Conservation (phyloP, 2,329 filamentous ascomycete genomes). For the Lomentospora prolificans region DNA sequence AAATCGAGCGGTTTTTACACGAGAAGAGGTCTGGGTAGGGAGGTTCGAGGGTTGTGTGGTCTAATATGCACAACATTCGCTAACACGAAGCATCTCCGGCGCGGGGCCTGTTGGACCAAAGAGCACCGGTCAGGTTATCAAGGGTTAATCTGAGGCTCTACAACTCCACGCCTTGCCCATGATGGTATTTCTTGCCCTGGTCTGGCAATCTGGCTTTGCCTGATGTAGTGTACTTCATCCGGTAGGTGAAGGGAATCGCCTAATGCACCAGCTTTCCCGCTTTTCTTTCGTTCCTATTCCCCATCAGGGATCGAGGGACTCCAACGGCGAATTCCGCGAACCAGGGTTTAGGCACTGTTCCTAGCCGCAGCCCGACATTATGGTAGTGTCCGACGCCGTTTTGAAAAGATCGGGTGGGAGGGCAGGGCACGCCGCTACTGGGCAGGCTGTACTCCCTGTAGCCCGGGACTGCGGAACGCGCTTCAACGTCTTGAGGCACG, state of each 20-base stretch:
- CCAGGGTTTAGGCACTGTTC: slow-evolving; percentile 2
- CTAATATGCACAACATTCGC: not conserved
- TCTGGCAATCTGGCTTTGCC: not conserved
- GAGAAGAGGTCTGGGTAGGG: not conserved
- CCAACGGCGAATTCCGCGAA: slow-evolving; percentile 7
- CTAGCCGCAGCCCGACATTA: slow-evolving; percentile 1
- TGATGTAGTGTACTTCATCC: not conserved
- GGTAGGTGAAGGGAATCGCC: not conserved
- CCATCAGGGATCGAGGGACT: not conserved
- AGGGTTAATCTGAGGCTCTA: not conserved
- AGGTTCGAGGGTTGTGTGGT: not conserved
- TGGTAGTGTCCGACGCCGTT: slow-evolving; percentile 4
- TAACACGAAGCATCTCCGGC: not conserved
- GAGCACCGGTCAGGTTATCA: not conserved
- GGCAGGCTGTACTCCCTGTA: not conserved
- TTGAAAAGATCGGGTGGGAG: not conserved
- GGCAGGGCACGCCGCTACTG: not conserved
- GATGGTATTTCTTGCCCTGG: not conserved
- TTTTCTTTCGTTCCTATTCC: not conserved
- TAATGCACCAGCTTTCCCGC: not conserved
- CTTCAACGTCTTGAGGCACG: no score
- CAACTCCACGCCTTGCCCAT: not conserved
- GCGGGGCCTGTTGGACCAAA: not conserved
- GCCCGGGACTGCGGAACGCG: not conserved
- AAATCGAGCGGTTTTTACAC: no score